Evolutionary conservation across 164 flowering plant species (phyloP).

Genomic region (Hamamelis virginiana): DNA sequence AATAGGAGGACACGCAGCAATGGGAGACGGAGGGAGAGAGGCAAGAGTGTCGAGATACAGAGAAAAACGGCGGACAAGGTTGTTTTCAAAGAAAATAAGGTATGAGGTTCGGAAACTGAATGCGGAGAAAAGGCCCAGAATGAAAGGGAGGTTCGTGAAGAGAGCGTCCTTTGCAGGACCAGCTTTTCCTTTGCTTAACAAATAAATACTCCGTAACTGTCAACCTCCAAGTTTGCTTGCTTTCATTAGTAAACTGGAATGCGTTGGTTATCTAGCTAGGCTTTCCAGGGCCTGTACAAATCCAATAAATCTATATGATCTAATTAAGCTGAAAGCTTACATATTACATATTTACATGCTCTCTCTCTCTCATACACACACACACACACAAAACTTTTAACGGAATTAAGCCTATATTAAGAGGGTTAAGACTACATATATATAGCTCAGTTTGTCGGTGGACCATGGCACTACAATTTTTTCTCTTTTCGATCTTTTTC

Average conservation of each 20-base stretch:
- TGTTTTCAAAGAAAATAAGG: slow-evolving; percentile 91
- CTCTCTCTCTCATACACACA: no score
- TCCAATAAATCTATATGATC: no score
- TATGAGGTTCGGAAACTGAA: slow-evolving; percentile 89
- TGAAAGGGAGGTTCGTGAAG: slow-evolving; percentile 91
- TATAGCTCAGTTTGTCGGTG: no score
- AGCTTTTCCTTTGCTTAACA: slow-evolving; percentile 33
- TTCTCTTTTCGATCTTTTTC: no score
- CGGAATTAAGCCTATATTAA: no score
- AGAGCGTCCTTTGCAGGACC: slow-evolving; percentile 51
- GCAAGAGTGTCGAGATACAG: slow-evolving; percentile 88
- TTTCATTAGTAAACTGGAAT: neutral
- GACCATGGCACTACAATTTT: no score
- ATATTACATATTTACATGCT: no score
- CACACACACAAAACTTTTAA: no score
- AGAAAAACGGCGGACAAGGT: slow-evolving; percentile 79
- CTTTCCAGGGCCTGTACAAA: neutral
- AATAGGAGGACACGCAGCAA: slow-evolving; percentile 22
- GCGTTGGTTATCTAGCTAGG: neutral
- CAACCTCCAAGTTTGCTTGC: neutral
- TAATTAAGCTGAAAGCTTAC: no score
- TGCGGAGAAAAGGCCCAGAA: slow-evolving; percentile 91
- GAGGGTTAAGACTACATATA: no score
- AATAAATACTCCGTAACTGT: slow-evolving; percentile 1
- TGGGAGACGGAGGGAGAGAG: slow-evolving; percentile 71